These are phyloP conservation scores for Podaxis rugospora DNA, from an alignment of 768 basidiomycete species.

Conservation along the genomic window DNA sequence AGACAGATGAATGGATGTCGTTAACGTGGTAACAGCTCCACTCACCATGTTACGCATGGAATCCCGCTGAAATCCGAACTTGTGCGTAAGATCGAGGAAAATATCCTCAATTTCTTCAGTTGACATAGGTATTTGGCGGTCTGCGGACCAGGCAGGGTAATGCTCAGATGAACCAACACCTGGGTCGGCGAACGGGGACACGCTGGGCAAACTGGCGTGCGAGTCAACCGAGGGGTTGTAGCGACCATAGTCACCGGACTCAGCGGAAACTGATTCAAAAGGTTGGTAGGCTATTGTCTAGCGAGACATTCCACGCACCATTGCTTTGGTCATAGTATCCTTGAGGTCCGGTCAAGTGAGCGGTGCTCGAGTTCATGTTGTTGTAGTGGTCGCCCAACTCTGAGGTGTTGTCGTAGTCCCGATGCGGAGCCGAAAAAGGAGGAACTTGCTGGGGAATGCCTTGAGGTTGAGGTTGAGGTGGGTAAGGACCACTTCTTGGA, in stretches of 20 bases:
- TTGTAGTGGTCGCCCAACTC: slow-evolving; percentile 50
- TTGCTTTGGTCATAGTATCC: slow-evolving; percentile 34
- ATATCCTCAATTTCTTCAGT: slow-evolving; percentile 99
- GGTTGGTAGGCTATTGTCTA: neutral
- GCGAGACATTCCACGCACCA: slow-evolving; percentile 15
- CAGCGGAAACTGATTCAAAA: slow-evolving; percentile 14
- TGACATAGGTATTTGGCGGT: slow-evolving; percentile 92
- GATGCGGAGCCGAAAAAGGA: slow-evolving; percentile 28
- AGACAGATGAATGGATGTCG: neutral
- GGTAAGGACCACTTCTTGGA: slow-evolving; percentile 15
- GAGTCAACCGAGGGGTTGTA: slow-evolving; percentile 60
- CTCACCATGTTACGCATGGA: slow-evolving; percentile 92
- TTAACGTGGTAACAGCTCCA: slow-evolving; percentile 14
- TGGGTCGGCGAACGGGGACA: slow-evolving; percentile 57
- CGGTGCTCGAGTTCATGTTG: slow-evolving; percentile 47
- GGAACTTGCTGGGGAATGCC: slow-evolving; percentile 9
- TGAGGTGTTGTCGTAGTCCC: slow-evolving; percentile 44
- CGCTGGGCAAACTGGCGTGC: slow-evolving; percentile 52
- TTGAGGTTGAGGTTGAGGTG: slow-evolving; percentile 19
- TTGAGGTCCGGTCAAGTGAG: slow-evolving; percentile 47
- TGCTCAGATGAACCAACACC: slow-evolving; percentile 53
- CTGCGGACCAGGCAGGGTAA: slow-evolving; percentile 94
- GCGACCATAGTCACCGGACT: slow-evolving; percentile 32
- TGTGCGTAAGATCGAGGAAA: slow-evolving; percentile 95
- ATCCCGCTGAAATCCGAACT: slow-evolving; percentile 97